Evolutionary conservation across 2,329 filamentous ascomycete genomes (phyloP).

Genomic region (Apiospora hydei): DNA sequence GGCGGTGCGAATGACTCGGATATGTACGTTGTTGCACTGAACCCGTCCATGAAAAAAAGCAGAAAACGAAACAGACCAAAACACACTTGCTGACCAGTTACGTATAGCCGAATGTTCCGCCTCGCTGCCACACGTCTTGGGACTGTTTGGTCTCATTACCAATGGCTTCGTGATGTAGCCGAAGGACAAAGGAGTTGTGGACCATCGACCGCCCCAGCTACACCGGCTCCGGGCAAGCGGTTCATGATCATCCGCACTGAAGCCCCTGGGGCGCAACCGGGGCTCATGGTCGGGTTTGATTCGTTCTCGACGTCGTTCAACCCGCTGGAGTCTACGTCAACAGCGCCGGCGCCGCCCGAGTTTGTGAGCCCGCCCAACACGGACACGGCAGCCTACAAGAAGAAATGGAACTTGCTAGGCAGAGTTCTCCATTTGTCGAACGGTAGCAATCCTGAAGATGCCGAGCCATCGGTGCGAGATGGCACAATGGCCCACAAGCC

Average conservation of each 20-base stretch:
- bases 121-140: conserved; percentile 72
- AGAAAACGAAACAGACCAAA: no score
- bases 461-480: conserved; percentile 59
- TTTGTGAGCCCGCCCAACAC: not conserved
- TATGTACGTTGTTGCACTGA: conserved; percentile 60
- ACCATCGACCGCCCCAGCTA: conserved; percentile 81
- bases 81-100: conserved; percentile 34
- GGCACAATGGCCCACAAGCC: conserved; percentile 50
- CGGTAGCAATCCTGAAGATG: conserved; percentile 51
- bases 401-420: conserved; percentile 70
- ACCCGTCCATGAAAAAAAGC: not conserved
- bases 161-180: conserved; percentile 74
- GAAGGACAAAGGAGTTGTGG: conserved; percentile 60
- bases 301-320: conserved; percentile 43
- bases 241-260: conserved; percentile 92
- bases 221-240: conserved; percentile 82
- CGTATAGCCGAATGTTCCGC: conserved; percentile 71
- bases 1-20: conserved; percentile 71
- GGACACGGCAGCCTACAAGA: conserved; percentile 50
- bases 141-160: conserved; percentile 79
- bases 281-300: conserved; percentile 60
- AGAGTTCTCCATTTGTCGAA: conserved; percentile 63
- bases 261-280: conserved; percentile 53
- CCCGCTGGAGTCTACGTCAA: conserved; percentile 32
- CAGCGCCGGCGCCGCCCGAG: conserved; percentile 25